Evolutionary conservation across 2,329 filamentous ascomycete genomes (phyloP), one percentile per base, ranked within the genome.

Genomic region (Fusarium subtropicale): DNA sequence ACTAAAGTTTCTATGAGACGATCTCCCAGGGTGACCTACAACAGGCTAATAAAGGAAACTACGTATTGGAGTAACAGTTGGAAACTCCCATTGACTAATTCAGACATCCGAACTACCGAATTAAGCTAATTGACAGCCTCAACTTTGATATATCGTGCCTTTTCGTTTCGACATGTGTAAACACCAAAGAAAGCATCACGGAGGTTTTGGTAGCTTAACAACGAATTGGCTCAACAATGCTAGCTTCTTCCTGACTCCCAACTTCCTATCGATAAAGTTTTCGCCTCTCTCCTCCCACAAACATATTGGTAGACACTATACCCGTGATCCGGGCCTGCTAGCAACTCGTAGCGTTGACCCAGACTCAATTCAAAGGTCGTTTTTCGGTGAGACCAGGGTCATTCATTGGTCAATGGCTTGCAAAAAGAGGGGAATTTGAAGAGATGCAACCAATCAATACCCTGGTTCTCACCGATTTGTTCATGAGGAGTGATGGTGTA

Each of bases 401-500:
- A 66, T 44, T 12, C 36, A 79, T 79, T 79, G 77, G 77, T 52
- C 60, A 42, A 53, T 55, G 34, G 48, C 12, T 18, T 16, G 24
- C 13, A 28, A 52, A 52, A 52, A 52, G 48, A 52, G 34, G 68
- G 71, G 74, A 68, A 46, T 57, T 30, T 28, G 20, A 41, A 30
- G 51, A 58, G 39, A 42, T 46, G 53, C 53, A 70, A 58, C 77
- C 76, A 78, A 79, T 78, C 44, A 60, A 28, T 16, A 54, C 46
- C 71, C 71, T 42, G 55, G 56, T 12, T 34, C 22, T 47, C 60
- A 73, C 71, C 71, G 71, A 62, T 33, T 64, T 59, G 22, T 30
- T 45, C 22, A 34, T 54, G 61, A 68, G 71, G 33, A 71, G 56
- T 39, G 77, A 76, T 76, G 76, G 78, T 81, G 79, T 81, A 81